A percentile compares a stretch with the other conserved stretches of the same genome.
These are phyloP conservation scores for Zymoseptoria passerinii DNA, from an alignment of 2,329 filamentous ascomycete genomes.

Conservation along the genomic window DNA sequence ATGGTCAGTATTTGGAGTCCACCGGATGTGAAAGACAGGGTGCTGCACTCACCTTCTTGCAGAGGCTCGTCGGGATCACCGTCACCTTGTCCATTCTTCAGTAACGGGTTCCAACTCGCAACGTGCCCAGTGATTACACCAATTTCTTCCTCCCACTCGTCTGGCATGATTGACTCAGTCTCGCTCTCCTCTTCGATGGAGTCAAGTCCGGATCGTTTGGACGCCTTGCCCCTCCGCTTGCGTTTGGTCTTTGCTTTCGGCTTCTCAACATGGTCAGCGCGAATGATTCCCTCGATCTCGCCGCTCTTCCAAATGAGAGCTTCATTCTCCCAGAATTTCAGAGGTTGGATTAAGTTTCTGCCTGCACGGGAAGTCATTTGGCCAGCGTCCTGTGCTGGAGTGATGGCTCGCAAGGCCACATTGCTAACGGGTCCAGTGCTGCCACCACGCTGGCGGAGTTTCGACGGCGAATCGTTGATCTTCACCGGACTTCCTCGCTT, in stretches of 20 bases:
- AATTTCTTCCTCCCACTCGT: constrained; percentile 63
- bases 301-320: constrained; percentile 60
- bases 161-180: constrained; percentile 47
- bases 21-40: background rate
- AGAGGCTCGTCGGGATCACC: constrained; percentile 31
- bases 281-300: constrained; percentile 68
- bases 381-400: constrained; percentile 41
- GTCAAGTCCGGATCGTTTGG: constrained; percentile 28
- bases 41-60: constrained; percentile 31
- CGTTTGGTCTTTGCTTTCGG: constrained; percentile 19
- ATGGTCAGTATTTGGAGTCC: constrained; percentile 9
- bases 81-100: constrained; percentile 14
- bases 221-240: constrained; percentile 30
- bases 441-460: constrained; percentile 10
- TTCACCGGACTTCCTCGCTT: constrained; percentile 14
- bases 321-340: constrained; percentile 84
- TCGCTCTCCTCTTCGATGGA: constrained; percentile 35
- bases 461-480: constrained; percentile 16
- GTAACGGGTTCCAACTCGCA: constrained; percentile 44
- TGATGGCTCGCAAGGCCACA: constrained; percentile 30
- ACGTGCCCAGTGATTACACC: constrained; percentile 58
- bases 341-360: constrained; percentile 65
- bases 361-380: constrained; percentile 65
- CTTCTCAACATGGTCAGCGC: constrained; percentile 54
- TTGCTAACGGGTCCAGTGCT: constrained; percentile 29